phyloP scores from a whole-genome alignment of 2,329 filamentous ascomycete species.

The Colletotrichum sidae region DNA sequence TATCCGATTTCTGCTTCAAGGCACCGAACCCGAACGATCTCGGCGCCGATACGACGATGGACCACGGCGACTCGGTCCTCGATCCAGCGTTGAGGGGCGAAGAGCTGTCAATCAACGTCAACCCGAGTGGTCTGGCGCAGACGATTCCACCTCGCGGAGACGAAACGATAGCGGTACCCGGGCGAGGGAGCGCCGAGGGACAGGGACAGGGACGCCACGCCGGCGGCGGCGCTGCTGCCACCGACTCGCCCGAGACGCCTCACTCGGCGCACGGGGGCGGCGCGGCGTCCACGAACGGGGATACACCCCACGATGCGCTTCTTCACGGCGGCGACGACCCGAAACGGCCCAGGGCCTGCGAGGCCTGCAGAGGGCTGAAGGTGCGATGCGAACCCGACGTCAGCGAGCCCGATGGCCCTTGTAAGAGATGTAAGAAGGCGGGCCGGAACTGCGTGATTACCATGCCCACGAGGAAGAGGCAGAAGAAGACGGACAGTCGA shows the following conservation, averaged over 20 bases:
- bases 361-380: conserved; percentile 80
- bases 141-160: conserved; percentile 2
- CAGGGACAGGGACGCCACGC: conserved; percentile 21
- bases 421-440: conserved; percentile 83
- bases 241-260: conserved; percentile 28
- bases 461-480: conserved; percentile 78
- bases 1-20: conserved; percentile 28
- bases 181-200: conserved; percentile 14
- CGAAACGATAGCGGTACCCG: conserved; percentile 13
- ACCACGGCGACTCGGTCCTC: conserved; percentile 29
- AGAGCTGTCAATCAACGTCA: conserved; percentile 7
- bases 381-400: conserved; percentile 87
- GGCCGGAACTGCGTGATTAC: conserved; percentile 83
- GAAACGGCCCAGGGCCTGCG: conserved; percentile 79
- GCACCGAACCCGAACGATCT: conserved; percentile 11
- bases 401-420: conserved; percentile 70
- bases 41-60: conserved; percentile 21
- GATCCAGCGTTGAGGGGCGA: conserved; percentile 35
- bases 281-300: conserved; percentile 1
- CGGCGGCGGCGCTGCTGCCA: conserved; percentile 1
- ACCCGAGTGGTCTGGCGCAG: not conserved
- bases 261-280: conserved; percentile 25
- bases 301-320: conserved; percentile 26
- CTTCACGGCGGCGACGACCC: conserved; percentile 55
- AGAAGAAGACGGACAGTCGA: conserved; percentile 91